phyloP scores from a whole-genome alignment of 129 eudicot species.

The Ambrosia trifida region DNA sequence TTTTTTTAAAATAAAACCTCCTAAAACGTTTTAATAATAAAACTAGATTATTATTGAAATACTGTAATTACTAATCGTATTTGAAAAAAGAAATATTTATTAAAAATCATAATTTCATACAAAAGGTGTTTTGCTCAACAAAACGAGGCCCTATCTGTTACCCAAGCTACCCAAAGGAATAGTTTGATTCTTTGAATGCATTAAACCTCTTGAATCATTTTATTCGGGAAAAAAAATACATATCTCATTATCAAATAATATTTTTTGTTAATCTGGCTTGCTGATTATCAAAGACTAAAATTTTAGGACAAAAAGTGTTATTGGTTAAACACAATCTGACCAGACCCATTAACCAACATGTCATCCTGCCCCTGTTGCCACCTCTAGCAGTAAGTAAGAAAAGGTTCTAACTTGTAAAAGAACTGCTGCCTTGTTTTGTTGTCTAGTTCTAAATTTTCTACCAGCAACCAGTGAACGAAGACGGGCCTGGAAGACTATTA shows the following conservation, averaged over 20 bases:
- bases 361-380: slow-evolving; percentile 18
- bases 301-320: not conserved
- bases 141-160: not conserved
- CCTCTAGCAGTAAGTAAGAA: slow-evolving; percentile 18
- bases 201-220: not conserved
- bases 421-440: slow-evolving; percentile 74
- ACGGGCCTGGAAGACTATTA: slow-evolving; percentile 67
- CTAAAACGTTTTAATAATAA: not conserved
- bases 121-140: not conserved
- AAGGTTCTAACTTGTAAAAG: slow-evolving; percentile 31
- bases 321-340: slow-evolving; percentile 9
- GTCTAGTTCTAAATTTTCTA: slow-evolving; percentile 59
- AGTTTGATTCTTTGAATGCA: not conserved
- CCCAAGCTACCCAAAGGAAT: slow-evolving; percentile 7
- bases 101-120: no score
- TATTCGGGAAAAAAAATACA: not conserved
- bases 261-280: not conserved
- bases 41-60: not conserved
- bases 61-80: not conserved
- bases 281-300: not conserved
- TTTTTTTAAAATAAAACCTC: not conserved
- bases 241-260: not conserved
- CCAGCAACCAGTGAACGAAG: slow-evolving; percentile 68
- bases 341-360: slow-evolving; percentile 1
- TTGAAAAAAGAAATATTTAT: not conserved